Conservation (phyloP, 345 rosid genomes). For the Bruguiera sexangula region DNA sequence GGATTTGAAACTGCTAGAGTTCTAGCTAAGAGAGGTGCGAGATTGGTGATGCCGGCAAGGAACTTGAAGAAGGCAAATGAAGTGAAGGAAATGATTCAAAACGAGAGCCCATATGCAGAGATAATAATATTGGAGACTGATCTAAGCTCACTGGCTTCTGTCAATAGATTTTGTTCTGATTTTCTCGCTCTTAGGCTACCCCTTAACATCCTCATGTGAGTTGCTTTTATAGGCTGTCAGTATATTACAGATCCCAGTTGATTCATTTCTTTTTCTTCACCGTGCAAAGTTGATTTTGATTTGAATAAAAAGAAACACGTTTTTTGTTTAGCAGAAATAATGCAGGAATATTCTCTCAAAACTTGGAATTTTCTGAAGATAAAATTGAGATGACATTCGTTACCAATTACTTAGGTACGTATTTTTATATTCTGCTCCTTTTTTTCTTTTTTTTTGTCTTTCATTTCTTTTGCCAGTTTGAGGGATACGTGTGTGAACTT, state of each 20-base stretch:
- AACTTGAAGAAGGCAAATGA: constrained; percentile 64
- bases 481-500: too few relatives aligned
- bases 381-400: constrained; percentile 95
- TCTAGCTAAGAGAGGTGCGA: constrained; percentile 74
- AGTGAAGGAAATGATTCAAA: constrained; percentile 50
- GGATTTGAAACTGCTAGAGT: constrained; percentile 91
- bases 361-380: constrained; percentile 90
- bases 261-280: not conserved
- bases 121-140: constrained; percentile 61
- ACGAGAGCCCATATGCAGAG: constrained; percentile 60
- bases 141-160: constrained; percentile 76
- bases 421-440: not conserved
- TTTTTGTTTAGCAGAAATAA: constrained; percentile 60
- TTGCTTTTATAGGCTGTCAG: not conserved
- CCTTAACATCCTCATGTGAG: constrained; percentile 90
- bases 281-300: not conserved
- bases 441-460: not conserved
- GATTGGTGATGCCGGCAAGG: constrained; percentile 82
- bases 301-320: not conserved
- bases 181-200: constrained; percentile 70
- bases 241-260: not conserved
- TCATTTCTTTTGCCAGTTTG: not conserved
- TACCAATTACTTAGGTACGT: constrained; percentile 77
- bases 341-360: constrained; percentile 81
- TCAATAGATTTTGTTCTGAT: constrained; percentile 57